These are phyloP conservation scores for Cymbidium sinense DNA, from an alignment of 106 monocot genomes.

Conservation along the genomic window DNA sequence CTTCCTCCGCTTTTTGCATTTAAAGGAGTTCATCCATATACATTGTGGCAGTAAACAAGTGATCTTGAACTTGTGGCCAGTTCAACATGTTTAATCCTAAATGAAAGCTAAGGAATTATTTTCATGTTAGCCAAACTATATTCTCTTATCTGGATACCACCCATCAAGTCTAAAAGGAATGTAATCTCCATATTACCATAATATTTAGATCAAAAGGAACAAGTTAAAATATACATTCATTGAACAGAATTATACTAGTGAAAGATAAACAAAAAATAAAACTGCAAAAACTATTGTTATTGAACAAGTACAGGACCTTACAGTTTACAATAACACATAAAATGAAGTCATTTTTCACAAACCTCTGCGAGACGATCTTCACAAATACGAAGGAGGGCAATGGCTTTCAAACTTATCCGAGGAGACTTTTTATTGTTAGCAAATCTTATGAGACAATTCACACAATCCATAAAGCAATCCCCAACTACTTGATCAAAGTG, in stretches of 20 bases:
- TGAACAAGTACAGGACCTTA: neutral
- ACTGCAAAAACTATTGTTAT: neutral
- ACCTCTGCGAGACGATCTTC: constrained; percentile 99
- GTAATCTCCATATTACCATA: neutral
- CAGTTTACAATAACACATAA: neutral
- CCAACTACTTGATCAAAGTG: constrained; percentile 99
- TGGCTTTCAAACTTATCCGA: constrained; percentile 92
- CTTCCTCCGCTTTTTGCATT: neutral
- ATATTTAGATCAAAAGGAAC: neutral
- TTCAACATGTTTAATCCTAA: neutral
- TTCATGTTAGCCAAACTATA: neutral
- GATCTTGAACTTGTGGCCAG: neutral
- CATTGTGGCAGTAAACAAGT: neutral
- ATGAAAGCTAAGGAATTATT: neutral
- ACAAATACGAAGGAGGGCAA: constrained; percentile 95
- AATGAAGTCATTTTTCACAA: neutral
- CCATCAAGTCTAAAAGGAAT: constrained; percentile 2
- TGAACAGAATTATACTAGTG: neutral
- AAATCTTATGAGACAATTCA: constrained; percentile 95
- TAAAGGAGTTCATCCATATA: neutral
- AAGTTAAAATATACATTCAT: neutral
- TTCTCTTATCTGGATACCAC: neutral
- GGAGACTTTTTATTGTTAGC: constrained; percentile 88
- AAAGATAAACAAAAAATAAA: neutral
- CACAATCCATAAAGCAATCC: constrained; percentile 99